A percentile compares a stretch with the other conserved stretches of the same genome.
Conservation (phyloP, 441 rosid species). For the Erodium moschatum region DNA sequence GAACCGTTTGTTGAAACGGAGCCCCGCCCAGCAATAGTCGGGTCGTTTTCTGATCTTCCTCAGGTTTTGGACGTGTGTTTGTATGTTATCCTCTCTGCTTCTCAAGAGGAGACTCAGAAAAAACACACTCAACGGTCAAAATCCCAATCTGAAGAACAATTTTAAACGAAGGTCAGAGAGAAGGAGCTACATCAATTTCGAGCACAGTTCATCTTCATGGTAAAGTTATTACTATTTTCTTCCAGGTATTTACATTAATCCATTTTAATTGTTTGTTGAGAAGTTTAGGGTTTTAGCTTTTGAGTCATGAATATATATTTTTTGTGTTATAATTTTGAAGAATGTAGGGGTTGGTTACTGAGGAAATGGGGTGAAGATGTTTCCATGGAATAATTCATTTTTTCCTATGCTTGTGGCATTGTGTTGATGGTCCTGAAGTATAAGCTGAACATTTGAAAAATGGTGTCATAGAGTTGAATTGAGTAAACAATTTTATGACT, state of each 20-base stretch:
- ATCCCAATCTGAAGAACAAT: neutral
- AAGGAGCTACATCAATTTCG: neutral
- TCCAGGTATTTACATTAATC: neutral
- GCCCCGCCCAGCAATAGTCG: neutral
- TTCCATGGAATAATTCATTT: neutral
- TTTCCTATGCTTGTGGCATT: neutral
- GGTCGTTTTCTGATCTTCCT: neutral
- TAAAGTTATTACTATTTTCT: neutral
- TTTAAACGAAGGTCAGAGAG: too few species aligned
- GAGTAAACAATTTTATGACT: neutral
- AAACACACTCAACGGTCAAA: slow-evolving; percentile 6
- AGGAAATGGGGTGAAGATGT: neutral
- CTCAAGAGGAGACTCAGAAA: neutral
- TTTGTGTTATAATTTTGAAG: too few species aligned
- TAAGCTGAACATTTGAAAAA: neutral
- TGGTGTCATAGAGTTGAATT: neutral
- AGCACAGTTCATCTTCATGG: slow-evolving; percentile 3
- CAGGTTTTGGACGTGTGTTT: neutral
- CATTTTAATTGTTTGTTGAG: neutral
- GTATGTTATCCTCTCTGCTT: slow-evolving; percentile 4
- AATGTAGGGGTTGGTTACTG: neutral
- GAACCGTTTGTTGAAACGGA: too few species aligned
- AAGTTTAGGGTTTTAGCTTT: neutral
- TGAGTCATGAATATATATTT: neutral
- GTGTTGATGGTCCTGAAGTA: neutral